phyloP scores from a whole-genome alignment of 2,329 filamentous ascomycete genomes.

The Huntiella moniliformis region DNA sequence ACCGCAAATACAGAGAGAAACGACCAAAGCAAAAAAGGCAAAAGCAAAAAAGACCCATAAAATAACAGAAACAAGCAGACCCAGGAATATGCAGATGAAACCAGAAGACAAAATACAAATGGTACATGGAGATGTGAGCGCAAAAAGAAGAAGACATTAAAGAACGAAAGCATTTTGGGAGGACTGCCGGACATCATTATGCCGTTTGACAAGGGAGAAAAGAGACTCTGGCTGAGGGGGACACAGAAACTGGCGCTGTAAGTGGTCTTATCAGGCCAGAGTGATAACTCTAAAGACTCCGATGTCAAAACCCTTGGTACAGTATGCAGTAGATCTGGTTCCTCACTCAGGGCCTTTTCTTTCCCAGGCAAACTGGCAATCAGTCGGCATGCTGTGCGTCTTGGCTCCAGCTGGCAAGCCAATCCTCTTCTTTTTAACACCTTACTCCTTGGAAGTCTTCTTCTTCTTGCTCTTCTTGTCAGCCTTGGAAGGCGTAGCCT shows the following conservation, averaged over 20 bases:
- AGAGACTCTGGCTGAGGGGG: neutral
- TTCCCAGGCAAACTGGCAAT: neutral
- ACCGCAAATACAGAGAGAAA: neutral
- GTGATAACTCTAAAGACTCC: neutral
- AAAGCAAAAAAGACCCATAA: slow-evolving; percentile 8
- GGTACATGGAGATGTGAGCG: slow-evolving; percentile 8
- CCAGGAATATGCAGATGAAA: slow-evolving; percentile 12
- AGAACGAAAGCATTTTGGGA: slow-evolving; percentile 7
- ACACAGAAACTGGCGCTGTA: too few relatives aligned
- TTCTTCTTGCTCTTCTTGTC: slow-evolving; percentile 36
- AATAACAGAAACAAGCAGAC: slow-evolving; percentile 8
- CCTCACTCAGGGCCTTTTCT: too few relatives aligned
- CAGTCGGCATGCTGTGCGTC: slow-evolving; percentile 3
- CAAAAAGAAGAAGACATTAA: slow-evolving; percentile 5
- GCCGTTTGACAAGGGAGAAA: neutral
- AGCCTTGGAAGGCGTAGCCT: slow-evolving; percentile 31
- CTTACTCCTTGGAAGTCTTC: slow-evolving; percentile 17
- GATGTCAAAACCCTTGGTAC: too few relatives aligned
- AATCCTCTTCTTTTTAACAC: neutral
- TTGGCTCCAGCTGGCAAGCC: slow-evolving; percentile 1
- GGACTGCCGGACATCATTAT: slow-evolving; percentile 5
- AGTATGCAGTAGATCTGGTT: too few relatives aligned
- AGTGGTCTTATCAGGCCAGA: neutral
- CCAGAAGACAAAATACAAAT: slow-evolving; percentile 8
- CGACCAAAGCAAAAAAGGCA: slow-evolving; percentile 1